Conservation (phyloP, 2,329 filamentous ascomycete species). For the Venturia effusa region DNA sequence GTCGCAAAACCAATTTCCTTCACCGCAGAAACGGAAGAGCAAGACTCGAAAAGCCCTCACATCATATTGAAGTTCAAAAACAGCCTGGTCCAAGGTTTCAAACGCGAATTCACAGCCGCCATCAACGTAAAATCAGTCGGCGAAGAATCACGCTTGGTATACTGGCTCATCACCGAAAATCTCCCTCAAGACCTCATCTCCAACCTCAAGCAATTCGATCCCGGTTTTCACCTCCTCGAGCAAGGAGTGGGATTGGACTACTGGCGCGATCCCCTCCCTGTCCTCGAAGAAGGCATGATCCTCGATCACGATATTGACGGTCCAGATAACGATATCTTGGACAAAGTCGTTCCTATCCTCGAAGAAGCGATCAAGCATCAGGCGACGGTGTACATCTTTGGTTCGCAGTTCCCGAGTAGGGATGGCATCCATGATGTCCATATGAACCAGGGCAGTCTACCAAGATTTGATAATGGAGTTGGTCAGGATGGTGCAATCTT, state of each 20-base stretch:
- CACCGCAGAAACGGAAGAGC: slow-evolving; percentile 14
- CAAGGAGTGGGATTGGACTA: slow-evolving; percentile 13
- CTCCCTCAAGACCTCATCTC: slow-evolving; percentile 21
- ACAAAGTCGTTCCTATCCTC: slow-evolving; percentile 25
- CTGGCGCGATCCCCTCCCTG: slow-evolving; percentile 17
- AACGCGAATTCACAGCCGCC: slow-evolving; percentile 16
- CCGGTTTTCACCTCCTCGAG: slow-evolving; percentile 19
- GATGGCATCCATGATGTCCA: slow-evolving; percentile 30
- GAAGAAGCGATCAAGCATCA: slow-evolving; percentile 24
- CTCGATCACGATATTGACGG: slow-evolving; percentile 11
- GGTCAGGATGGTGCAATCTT: slow-evolving; percentile 28
- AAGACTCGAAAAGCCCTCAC: slow-evolving; percentile 18
- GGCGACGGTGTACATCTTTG: slow-evolving; percentile 29
- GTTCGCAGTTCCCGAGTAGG: slow-evolving; percentile 21
- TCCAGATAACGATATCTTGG: slow-evolving; percentile 22
- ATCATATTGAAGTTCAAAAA: slow-evolving; percentile 22
- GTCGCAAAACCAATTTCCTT: slow-evolving; percentile 11
- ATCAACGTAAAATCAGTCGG: slow-evolving; percentile 25
- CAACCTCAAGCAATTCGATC: slow-evolving; percentile 15
- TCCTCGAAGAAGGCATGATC: slow-evolving; percentile 14
- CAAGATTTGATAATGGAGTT: slow-evolving; percentile 24
- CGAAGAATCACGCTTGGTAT: slow-evolving; percentile 21
- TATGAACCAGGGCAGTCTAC: slow-evolving; percentile 30
- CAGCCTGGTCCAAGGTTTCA: neutral
- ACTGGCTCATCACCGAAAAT: slow-evolving; percentile 20